Conservation (phyloP, 176 grass and related monocot genomes). For the Rhynchospora pubera region DNA sequence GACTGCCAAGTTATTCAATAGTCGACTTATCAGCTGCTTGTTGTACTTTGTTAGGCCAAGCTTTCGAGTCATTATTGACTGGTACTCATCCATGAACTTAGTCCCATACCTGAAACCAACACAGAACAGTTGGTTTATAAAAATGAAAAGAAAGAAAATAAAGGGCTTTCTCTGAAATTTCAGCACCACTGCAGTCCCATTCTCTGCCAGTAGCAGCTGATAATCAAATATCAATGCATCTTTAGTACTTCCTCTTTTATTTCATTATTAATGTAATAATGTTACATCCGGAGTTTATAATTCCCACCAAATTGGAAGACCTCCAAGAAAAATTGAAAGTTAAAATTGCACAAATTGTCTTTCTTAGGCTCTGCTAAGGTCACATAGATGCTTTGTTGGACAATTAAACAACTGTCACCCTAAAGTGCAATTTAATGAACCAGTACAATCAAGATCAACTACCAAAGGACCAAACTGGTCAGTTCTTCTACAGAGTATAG, state of each 20-base stretch:
- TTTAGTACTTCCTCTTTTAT: background rate
- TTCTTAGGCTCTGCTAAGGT: background rate
- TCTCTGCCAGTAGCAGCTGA: background rate
- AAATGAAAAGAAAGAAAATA: background rate
- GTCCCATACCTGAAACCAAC: constrained; percentile 60
- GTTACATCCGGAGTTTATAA: background rate
- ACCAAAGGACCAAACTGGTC: background rate
- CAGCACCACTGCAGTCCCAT: background rate
- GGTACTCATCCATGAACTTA: constrained; percentile 98
- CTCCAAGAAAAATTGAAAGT: background rate
- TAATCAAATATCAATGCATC: background rate
- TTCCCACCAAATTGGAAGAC: background rate
- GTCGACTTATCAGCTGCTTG: constrained; percentile 78
- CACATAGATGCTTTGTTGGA: background rate
- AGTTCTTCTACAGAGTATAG: background rate
- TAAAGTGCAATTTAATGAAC: constrained; percentile 9
- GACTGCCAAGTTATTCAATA: constrained; percentile 74
- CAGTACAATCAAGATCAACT: background rate
- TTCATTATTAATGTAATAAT: background rate
- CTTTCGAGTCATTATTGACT: constrained; percentile 92
- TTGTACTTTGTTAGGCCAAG: constrained; percentile 82
- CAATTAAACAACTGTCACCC: background rate
- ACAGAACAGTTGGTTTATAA: background rate
- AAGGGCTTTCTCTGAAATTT: background rate
- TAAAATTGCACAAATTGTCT: background rate